Evolutionary conservation across 2,329 filamentous ascomycete genomes (phyloP), one percentile per base, ranked within the genome.

Genomic region (Verticillium longisporum): DNA sequence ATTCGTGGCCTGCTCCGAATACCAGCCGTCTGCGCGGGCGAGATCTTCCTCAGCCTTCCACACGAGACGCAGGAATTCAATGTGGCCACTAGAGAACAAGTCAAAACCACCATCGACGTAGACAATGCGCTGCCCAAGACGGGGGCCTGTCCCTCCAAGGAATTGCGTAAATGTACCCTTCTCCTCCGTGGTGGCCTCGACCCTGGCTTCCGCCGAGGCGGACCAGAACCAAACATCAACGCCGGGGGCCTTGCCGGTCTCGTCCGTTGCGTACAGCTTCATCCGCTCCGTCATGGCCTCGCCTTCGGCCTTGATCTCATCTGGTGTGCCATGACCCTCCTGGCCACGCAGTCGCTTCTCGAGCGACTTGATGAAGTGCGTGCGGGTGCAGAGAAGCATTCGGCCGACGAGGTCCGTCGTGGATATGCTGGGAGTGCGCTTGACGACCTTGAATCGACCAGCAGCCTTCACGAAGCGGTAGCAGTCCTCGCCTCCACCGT

Each of bases 51-150:
- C 94, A 0, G 83, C 80, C 65, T 88, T 78, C 9, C 88, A 81
- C 3, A 99, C 94, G 50, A 85, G 83, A 56, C 89, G 86, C 60
- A 99, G 82, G 68, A 99, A 99, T 72, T 96, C 93, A 68, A 99
- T 98, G 73, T 99, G 95, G 0, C 95, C 95, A 57, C 92, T 96
- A 0, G 91, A 97, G 76, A 99, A 99, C 26, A 99, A 83, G 72
- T 99, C 95, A 74, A 96, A 99, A 1, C 94, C 95, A 56, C 95
- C 95, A 67, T 99, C 95, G 7, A 98, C 94, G 72, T 99, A 99
- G 55, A 97, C 87, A 36, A 99, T 83, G 10, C 90, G 83, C 76
- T 98, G 95, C 1, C 90, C 94, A 0, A 86, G 86, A 68, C 82
- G 84, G 0, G 90, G 89, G 0, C 82, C 82, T n/a, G 83, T 83